phyloP scores from a whole-genome alignment of 345 rosid genomes.

The Aethionema arabicum region DNA sequence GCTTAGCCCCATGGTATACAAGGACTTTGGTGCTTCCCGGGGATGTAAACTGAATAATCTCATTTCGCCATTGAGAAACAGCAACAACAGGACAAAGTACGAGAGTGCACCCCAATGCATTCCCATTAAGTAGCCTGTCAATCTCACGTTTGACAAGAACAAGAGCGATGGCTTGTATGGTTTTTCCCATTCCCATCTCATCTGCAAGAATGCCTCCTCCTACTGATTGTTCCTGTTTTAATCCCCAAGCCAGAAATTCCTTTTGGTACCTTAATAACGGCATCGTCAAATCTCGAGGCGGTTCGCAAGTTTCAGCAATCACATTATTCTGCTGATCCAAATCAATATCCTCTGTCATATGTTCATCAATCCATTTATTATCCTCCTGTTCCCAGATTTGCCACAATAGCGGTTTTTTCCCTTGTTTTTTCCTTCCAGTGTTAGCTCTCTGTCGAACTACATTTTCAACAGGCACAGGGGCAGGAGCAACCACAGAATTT shows the following conservation, averaged over 20 bases:
- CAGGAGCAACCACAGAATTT: slow-evolving; percentile 9
- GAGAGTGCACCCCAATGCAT: slow-evolving; percentile 56
- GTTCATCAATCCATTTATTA: slow-evolving; percentile 62
- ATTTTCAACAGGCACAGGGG: slow-evolving; percentile 20
- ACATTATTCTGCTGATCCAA: slow-evolving; percentile 53
- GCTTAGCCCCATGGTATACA: slow-evolving; percentile 75
- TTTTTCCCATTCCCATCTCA: slow-evolving; percentile 99
- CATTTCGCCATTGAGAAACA: slow-evolving; percentile 86
- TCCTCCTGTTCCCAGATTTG: slow-evolving; percentile 68
- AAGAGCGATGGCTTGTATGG: slow-evolving; percentile 91
- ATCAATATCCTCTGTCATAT: slow-evolving; percentile 50
- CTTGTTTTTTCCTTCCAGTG: slow-evolving; percentile 36
- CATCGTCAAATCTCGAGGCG: slow-evolving; percentile 65
- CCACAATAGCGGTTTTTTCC: slow-evolving; percentile 54
- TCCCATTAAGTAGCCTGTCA: slow-evolving; percentile 13
- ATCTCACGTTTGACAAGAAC: slow-evolving; percentile 72
- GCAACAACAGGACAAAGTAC: slow-evolving; percentile 95
- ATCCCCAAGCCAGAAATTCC: slow-evolving; percentile 95
- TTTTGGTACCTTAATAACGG: slow-evolving; percentile 88
- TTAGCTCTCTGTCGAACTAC: slow-evolving; percentile 28
- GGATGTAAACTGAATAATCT: slow-evolving; percentile 71
- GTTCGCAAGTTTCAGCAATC: slow-evolving; percentile 54
- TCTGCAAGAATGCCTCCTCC: slow-evolving; percentile 96
- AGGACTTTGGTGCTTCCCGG: slow-evolving; percentile 77
- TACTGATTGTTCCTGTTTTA: slow-evolving; percentile 75